A percentile compares a stretch with the other conserved stretches of the same genome.
These are phyloP conservation scores for Esteya vermicola DNA, from an alignment of 2,329 filamentous ascomycete genomes.

Conservation along the genomic window DNA sequence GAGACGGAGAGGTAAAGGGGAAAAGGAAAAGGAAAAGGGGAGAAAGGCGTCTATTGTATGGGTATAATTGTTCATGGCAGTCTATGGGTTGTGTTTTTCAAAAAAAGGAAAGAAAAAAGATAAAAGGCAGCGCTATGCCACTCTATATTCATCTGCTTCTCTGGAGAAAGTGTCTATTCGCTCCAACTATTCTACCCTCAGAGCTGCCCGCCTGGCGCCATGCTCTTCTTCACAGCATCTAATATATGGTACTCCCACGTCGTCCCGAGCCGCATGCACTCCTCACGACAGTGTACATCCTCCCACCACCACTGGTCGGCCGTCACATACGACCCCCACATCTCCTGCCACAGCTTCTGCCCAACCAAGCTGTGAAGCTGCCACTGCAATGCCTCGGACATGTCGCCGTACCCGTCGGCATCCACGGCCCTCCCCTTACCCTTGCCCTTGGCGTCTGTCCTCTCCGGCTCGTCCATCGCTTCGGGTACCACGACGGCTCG, in stretches of 20 bases:
- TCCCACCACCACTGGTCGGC: slow-evolving; percentile 49
- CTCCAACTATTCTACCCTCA: too few relatives aligned
- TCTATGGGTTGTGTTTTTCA: too few relatives aligned
- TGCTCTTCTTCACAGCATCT: slow-evolving; percentile 33
- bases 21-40: too few relatives aligned
- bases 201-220: not conserved
- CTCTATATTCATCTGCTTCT: too few relatives aligned
- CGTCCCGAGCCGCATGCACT: slow-evolving; percentile 39
- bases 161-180: too few relatives aligned
- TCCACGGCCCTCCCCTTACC: not conserved
- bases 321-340: slow-evolving; percentile 40
- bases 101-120: too few relatives aligned
- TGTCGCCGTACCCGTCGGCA: not conserved
- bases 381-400: slow-evolving; percentile 12
- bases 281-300: slow-evolving; percentile 35
- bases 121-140: too few relatives aligned
- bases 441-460: not conserved
- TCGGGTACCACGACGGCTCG: slow-evolving; percentile 26
- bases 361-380: slow-evolving; percentile 38
- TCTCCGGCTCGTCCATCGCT: not conserved
- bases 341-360: slow-evolving; percentile 44
- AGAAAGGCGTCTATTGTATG: too few relatives aligned
- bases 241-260: slow-evolving; percentile 46
- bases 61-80: too few relatives aligned
- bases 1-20: too few relatives aligned